phyloP scores from a whole-genome alignment of 2,329 filamentous ascomycete genomes.

The Cytospora piceicola region DNA sequence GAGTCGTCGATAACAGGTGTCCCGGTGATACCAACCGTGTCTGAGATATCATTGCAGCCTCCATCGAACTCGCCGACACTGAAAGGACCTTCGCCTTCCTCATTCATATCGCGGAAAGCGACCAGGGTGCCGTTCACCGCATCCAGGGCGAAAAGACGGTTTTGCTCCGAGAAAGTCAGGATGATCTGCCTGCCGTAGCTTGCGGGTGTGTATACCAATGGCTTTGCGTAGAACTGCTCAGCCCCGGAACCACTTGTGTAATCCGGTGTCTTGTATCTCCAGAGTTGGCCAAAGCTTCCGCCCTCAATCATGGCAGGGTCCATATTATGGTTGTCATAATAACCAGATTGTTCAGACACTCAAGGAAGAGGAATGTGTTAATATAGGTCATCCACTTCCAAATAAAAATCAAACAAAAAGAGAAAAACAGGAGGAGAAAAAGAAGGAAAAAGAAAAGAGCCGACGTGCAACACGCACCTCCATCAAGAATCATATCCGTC shows the following conservation, averaged over 20 bases:
- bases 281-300: conserved; percentile 36
- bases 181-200: conserved; percentile 51
- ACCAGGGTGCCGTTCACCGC: conserved; percentile 58
- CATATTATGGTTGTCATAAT: conserved; percentile 44
- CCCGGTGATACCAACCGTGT: conserved; percentile 50
- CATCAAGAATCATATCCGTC: not conserved
- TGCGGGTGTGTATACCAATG: conserved; percentile 54
- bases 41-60: conserved; percentile 53
- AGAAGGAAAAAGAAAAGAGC: too few relatives aligned
- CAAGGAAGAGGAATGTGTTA: not conserved
- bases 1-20: conserved; percentile 51
- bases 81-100: conserved; percentile 47
- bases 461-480: not conserved
- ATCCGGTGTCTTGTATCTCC: conserved; percentile 34
- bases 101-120: conserved; percentile 39
- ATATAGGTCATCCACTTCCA: not conserved
- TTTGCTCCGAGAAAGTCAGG: conserved; percentile 60
- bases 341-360: conserved; percentile 36
- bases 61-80: conserved; percentile 51
- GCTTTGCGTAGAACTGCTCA: conserved; percentile 51
- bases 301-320: conserved; percentile 42
- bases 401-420: too few relatives aligned
- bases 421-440: too few relatives aligned
- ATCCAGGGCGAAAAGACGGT: conserved; percentile 61
- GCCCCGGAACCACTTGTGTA: conserved; percentile 11